phyloP scores from a whole-genome alignment of 129 eudicot genomes.

The Pulicaria dysenterica region DNA sequence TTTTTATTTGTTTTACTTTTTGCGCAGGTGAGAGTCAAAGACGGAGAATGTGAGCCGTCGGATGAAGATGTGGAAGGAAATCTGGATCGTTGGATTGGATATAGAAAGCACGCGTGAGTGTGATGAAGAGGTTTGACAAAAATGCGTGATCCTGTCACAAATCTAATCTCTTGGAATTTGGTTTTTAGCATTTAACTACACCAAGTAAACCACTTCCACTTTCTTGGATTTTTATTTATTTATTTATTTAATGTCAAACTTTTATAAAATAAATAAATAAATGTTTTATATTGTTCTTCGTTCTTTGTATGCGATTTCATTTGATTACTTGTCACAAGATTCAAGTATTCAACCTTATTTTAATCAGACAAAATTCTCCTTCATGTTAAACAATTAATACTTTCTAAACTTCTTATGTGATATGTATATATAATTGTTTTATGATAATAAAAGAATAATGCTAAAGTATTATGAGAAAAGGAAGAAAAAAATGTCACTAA shows the following conservation, averaged over 20 bases:
- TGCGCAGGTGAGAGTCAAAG: constrained; percentile 40
- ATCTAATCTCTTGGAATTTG: constrained; percentile 41
- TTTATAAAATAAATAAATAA: background rate
- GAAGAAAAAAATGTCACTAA: too few relatives aligned
- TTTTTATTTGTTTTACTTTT: constrained; percentile 16
- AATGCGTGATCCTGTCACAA: constrained; percentile 37
- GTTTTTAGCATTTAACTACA: constrained; percentile 21
- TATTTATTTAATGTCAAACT: background rate
- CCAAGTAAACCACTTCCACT: constrained; percentile 26
- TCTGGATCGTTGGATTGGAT: constrained; percentile 32
- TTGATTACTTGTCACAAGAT: too few relatives aligned
- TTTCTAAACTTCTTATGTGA: too few relatives aligned
- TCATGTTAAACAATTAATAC: too few relatives aligned
- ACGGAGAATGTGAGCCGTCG: constrained; percentile 26
- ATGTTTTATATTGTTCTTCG: too few relatives aligned
- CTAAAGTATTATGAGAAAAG: too few relatives aligned
- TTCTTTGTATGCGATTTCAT: too few relatives aligned
- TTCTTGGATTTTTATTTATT: background rate
- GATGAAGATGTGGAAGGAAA: constrained; percentile 9
- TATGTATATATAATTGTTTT: too few relatives aligned
- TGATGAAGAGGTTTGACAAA: constrained; percentile 43
- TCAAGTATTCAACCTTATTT: too few relatives aligned
- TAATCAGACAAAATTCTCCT: too few relatives aligned
- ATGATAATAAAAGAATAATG: too few relatives aligned
- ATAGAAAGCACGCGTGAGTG: constrained; percentile 41